These are phyloP conservation scores for Colletotrichum tropicicola DNA, from an alignment of 2,329 filamentous ascomycete species.

Conservation along the genomic window DNA sequence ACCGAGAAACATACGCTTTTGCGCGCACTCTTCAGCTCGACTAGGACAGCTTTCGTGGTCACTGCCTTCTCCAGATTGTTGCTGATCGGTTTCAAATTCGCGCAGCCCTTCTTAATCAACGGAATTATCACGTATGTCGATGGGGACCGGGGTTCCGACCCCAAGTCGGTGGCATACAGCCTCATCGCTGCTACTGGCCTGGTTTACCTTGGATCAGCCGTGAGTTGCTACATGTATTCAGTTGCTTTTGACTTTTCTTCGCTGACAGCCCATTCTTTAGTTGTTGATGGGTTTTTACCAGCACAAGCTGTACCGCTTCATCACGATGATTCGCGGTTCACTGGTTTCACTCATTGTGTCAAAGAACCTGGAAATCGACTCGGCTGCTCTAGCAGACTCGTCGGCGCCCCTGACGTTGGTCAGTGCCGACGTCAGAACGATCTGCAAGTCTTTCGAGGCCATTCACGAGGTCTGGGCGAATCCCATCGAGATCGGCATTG, in stretches of 20 bases:
- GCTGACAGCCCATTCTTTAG: background rate
- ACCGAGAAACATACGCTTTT: conserved; percentile 36
- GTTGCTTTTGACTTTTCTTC: background rate
- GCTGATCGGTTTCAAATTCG: conserved; percentile 40
- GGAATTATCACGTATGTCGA: conserved; percentile 32
- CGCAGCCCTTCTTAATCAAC: conserved; percentile 38
- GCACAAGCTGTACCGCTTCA: conserved; percentile 40
- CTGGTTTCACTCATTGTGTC: conserved; percentile 9
- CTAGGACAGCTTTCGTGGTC: conserved; percentile 41
- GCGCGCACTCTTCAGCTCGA: conserved; percentile 34
- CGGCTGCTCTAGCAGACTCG: background rate
- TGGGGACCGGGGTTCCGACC: conserved; percentile 16
- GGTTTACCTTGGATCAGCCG: conserved; percentile 42
- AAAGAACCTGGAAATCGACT: conserved; percentile 4
- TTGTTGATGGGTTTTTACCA: conserved; percentile 42
- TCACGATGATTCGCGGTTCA: conserved; percentile 16
- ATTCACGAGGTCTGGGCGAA: conserved; percentile 41
- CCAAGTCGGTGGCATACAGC: conserved; percentile 40
- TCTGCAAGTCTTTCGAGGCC: conserved; percentile 35
- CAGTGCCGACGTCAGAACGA: conserved; percentile 34
- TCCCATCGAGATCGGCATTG: conserved; percentile 39
- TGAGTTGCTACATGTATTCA: conserved; percentile 2
- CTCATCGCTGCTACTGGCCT: conserved; percentile 42
- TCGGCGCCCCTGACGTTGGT: conserved; percentile 35
- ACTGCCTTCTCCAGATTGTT: conserved; percentile 39